Conservation (phyloP, 352 stramenopile genomes). For the Phytophthora kernoviae region DNA sequence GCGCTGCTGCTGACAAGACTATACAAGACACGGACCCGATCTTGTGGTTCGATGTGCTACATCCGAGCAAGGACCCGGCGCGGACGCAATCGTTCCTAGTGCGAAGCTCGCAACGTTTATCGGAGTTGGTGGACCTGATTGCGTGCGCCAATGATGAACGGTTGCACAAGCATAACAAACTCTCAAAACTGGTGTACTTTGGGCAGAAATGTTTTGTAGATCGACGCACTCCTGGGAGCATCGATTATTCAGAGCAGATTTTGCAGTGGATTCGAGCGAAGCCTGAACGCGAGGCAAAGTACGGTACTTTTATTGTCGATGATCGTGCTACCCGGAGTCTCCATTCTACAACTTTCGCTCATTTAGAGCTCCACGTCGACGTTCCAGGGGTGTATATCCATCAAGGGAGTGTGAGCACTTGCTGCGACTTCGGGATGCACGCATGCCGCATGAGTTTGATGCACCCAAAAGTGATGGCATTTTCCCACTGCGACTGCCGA, state of each 20-base stretch:
- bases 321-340: conserved; percentile 24
- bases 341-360: conserved; percentile 52
- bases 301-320: conserved; percentile 12
- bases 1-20: background rate
- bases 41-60: conserved; percentile 75
- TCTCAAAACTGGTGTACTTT: conserved; percentile 71
- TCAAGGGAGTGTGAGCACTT: conserved; percentile 83
- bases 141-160: conserved; percentile 73
- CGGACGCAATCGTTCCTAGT: conserved; percentile 79
- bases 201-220: conserved; percentile 66
- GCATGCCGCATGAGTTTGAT: conserved; percentile 61
- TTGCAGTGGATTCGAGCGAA: conserved; percentile 56
- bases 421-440: conserved; percentile 63
- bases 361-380: conserved; percentile 62
- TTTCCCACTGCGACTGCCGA: conserved; percentile 73
- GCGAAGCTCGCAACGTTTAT: conserved; percentile 56
- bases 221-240: conserved; percentile 30
- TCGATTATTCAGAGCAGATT: conserved; percentile 68
- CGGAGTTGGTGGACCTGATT: conserved; percentile 61
- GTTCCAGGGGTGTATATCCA: conserved; percentile 72
- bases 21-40: conserved; percentile 50
- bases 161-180: conserved; percentile 37
- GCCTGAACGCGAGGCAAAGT: conserved; percentile 37
- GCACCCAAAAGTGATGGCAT: conserved; percentile 27
- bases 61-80: conserved; percentile 67